Base-by-base conservation (phyloP, 176 grass and related monocot species). In the Aechmea fasciata region DNA sequence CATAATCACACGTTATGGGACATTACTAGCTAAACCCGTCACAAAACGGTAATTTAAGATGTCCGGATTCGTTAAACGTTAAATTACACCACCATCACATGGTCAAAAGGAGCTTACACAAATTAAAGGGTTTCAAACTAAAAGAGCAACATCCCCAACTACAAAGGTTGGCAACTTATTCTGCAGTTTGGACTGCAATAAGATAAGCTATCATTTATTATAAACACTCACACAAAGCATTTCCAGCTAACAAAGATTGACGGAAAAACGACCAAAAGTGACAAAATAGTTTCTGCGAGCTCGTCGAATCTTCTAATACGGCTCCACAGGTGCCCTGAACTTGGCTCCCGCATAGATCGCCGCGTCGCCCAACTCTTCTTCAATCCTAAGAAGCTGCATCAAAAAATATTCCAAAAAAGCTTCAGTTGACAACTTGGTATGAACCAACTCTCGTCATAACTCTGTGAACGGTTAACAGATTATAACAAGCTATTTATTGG, bases 311-410 rank as follows among this genome's bases (percentile, higher is more conserved):
- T 18, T 52, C 69, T 75, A 90, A 73, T 97, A 97, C 1, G 93
- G 93, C 77, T 87, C 89, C 15, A 97, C 93, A 0, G 93, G 93
- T 17, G 93, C 89, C 67, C 93, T 85, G 84, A 87, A 97, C 10
- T 97, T 97, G 2, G 66, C 73, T 59, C 93, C 93, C 0, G 93
- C 93, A n/a, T 97, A 97, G 1, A 87, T 63, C 1, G 89, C 93
- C 0, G 84, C 84, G 1, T 66, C 82, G 13, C 93, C 93, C 0
- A 97, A 82, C 86, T 97, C 93, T 33, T 97, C 93, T 68, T 97
- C 93, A 2, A 97, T 97, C 89, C 93, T 90, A 76, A 97, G 86
- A 49, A 97, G 80, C 93, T 97, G 88, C 47, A 23, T 67, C 11
- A 59, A 10, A 73, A 67, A 51, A 70, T 48, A 11, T 41, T 41